These are phyloP conservation scores for Haplosporangium sp. DNA, from an alignment of 371 early-diverging fungal genomes.

Conservation along the genomic window DNA sequence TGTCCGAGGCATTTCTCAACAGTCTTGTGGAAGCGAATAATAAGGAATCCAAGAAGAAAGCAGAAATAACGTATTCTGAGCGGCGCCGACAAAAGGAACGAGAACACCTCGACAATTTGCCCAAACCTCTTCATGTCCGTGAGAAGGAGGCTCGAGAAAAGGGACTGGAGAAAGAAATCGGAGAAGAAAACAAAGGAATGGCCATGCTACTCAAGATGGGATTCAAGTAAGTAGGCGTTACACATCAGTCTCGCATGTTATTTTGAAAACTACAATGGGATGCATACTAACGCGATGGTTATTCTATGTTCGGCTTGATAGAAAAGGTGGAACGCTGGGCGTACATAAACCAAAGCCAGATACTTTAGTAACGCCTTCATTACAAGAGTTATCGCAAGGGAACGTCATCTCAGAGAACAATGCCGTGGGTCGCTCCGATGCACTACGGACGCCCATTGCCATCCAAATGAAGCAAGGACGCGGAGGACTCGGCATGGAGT, in stretches of 20 bases:
- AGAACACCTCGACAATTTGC: slow-evolving; percentile 58
- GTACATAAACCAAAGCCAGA: slow-evolving; percentile 21
- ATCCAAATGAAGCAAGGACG: slow-evolving; percentile 62
- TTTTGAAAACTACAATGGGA: too few relatives aligned
- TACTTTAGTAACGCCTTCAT: background rate
- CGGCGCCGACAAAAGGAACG: slow-evolving; percentile 60
- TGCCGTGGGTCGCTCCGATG: slow-evolving; percentile 4
- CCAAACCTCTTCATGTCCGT: slow-evolving; percentile 60
- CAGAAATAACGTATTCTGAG: slow-evolving; percentile 56
- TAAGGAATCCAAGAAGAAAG: slow-evolving; percentile 35
- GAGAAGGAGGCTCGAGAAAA: slow-evolving; percentile 66
- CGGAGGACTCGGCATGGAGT: slow-evolving; percentile 63
- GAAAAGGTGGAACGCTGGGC: slow-evolving; percentile 61
- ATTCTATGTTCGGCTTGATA: too few relatives aligned
- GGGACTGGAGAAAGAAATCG: slow-evolving; percentile 61
- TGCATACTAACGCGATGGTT: too few relatives aligned
- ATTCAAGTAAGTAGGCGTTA: slow-evolving; percentile 66
- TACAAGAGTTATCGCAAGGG: background rate
- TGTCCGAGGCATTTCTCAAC: slow-evolving; percentile 66
- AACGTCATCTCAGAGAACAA: background rate
- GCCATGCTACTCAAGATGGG: slow-evolving; percentile 79
- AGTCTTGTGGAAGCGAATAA: slow-evolving; percentile 53
- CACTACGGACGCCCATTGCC: slow-evolving; percentile 59
- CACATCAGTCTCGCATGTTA: too few relatives aligned
- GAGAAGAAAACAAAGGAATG: slow-evolving; percentile 72